These are phyloP conservation scores for Lactarius deliciosus DNA, from an alignment of 768 basidiomycete species.

Conservation along the genomic window DNA sequence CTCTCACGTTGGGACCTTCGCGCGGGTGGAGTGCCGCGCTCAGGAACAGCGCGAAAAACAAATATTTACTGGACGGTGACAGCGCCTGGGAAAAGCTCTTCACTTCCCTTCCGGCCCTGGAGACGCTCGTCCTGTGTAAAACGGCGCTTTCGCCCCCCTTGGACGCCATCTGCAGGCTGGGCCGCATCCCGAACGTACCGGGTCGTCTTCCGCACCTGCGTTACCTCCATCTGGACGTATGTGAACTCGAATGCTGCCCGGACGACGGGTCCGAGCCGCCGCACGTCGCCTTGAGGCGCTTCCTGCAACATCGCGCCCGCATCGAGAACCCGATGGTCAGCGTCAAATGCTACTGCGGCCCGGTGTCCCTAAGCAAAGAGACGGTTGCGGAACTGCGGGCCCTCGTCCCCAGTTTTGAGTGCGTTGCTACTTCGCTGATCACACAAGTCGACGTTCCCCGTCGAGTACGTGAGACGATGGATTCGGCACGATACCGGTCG, in stretches of 20 bases:
- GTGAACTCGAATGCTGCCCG: slow-evolving; percentile 2
- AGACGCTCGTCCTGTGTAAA: slow-evolving; percentile 3
- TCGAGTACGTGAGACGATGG: slow-evolving; percentile 7
- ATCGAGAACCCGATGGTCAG: slow-evolving; percentile 1
- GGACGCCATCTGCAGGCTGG: not conserved
- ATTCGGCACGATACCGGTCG: slow-evolving; percentile 7
- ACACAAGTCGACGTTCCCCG: not conserved
- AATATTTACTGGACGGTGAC: not conserved
- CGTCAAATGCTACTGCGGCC: slow-evolving; percentile 17
- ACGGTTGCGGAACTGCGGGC: slow-evolving; percentile 6
- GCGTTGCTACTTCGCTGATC: not conserved
- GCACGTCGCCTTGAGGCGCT: not conserved
- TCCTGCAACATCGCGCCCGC: slow-evolving; percentile 11
- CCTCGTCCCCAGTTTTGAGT: slow-evolving; percentile 6
- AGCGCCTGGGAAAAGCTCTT: not conserved
- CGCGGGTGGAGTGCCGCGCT: not conserved
- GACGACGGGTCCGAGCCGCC: slow-evolving; percentile 5
- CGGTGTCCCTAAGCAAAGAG: slow-evolving; percentile 7
- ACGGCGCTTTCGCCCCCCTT: not conserved
- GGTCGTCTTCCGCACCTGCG: slow-evolving; percentile 13
- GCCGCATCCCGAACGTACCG: slow-evolving; percentile 13
- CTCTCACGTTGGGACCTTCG: not conserved
- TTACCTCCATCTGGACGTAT: slow-evolving; percentile 1
- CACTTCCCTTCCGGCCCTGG: not conserved
- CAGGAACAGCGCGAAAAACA: not conserved